These are phyloP conservation scores for Blastocladiella emersonii DNA, from an alignment of 371 early-diverging fungal genomes.

Conservation along the genomic window DNA sequence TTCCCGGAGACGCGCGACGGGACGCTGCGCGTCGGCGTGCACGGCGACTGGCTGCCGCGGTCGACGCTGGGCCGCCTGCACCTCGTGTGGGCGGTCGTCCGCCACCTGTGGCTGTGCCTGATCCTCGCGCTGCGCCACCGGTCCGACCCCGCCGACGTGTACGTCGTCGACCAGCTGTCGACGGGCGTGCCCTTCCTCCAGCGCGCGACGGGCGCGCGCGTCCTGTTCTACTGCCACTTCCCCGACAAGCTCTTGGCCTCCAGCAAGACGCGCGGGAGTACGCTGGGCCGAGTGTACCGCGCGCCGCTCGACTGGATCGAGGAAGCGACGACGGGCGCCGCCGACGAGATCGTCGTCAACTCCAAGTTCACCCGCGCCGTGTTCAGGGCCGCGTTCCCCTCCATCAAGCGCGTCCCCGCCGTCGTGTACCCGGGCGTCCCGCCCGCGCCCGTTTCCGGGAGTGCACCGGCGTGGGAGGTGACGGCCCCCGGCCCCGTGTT, in stretches of 20 bases:
- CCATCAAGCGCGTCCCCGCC: constrained; percentile 37
- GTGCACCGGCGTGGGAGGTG: neutral
- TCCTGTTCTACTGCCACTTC: constrained; percentile 93
- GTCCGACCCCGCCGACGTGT: constrained; percentile 38
- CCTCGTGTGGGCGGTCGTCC: constrained; percentile 68
- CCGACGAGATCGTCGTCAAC: constrained; percentile 81
- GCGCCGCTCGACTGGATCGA: constrained; percentile 69
- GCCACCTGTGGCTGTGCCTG: constrained; percentile 50
- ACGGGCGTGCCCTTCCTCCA: constrained; percentile 66
- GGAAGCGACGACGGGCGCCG: constrained; percentile 67
- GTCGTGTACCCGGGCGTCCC: constrained; percentile 81
- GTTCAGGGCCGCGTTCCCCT: constrained; percentile 53
- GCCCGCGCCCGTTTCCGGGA: neutral
- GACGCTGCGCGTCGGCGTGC: constrained; percentile 60
- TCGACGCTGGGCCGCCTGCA: constrained; percentile 50
- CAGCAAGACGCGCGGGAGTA: constrained; percentile 28
- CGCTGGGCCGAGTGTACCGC: constrained; percentile 60
- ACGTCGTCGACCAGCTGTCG: constrained; percentile 86
- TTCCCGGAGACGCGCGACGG: constrained; percentile 87
- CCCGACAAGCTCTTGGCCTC: constrained; percentile 72
- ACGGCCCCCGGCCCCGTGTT: constrained; percentile 7
- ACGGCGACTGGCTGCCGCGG: constrained; percentile 60
- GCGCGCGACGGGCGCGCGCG: constrained; percentile 34
- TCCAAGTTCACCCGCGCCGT: constrained; percentile 74
- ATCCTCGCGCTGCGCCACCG: constrained; percentile 13